Conservation (phyloP, 306 rosid genomes). For the Cicer pinnatifidum region DNA sequence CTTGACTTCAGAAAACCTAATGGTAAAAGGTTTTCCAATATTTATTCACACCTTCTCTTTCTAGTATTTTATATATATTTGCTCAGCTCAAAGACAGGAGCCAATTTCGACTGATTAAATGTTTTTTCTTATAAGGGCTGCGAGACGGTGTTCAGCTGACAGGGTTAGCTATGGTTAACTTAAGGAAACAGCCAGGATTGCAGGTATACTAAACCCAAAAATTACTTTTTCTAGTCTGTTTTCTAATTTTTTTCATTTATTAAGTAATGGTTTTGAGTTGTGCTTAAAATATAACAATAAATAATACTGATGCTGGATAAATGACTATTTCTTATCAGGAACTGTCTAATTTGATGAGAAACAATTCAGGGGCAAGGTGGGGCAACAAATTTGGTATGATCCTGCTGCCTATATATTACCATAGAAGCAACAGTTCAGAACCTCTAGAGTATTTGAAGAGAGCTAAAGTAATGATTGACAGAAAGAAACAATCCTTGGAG, state of each 20-base stretch:
- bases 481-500: conserved; percentile 72
- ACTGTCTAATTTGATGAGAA: conserved; percentile 63
- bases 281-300: background rate
- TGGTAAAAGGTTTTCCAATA: conserved; percentile 49
- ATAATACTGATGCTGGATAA: conserved; percentile 23
- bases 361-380: conserved; percentile 70
- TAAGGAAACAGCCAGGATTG: conserved; percentile 70
- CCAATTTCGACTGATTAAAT: background rate
- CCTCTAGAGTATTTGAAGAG: conserved; percentile 65
- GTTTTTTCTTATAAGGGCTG: conserved; percentile 52
- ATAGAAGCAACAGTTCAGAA: conserved; percentile 47
- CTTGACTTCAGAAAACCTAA: conserved; percentile 65
- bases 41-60: too few species aligned
- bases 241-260: background rate
- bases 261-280: background rate
- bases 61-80: too few species aligned
- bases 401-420: conserved; percentile 72
- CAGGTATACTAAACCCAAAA: conserved; percentile 55
- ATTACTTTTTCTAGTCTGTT: background rate
- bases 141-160: conserved; percentile 76
- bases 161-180: conserved; percentile 83
- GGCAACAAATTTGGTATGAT: conserved; percentile 80
- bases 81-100: too few species aligned
- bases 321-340: conserved; percentile 57
- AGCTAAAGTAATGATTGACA: conserved; percentile 73